Evolutionary conservation across 2,329 filamentous ascomycete species (phyloP).

Genomic region (Apiospora arundinis): DNA sequence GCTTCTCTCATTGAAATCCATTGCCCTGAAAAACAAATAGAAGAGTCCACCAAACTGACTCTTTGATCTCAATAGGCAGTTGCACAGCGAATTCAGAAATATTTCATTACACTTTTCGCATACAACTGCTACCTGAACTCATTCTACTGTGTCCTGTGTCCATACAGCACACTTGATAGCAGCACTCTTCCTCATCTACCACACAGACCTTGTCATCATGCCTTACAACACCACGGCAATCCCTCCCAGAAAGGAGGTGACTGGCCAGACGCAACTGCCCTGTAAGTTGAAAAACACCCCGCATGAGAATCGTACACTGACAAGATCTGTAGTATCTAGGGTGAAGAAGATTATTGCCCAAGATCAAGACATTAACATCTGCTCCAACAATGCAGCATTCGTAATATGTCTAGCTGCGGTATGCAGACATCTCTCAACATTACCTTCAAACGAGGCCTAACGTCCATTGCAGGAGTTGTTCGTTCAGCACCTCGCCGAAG

Average conservation of each 20-base stretch:
- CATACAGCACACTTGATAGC: not conserved
- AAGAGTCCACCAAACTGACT: not conserved
- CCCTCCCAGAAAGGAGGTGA: constrained; percentile 79
- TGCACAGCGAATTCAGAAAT: not conserved
- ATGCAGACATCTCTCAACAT: constrained; percentile 37
- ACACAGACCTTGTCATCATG: constrained; percentile 59
- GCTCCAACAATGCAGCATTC: constrained; percentile 93
- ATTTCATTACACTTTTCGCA: not conserved
- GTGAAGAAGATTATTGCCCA: constrained; percentile 94
- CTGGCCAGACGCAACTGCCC: constrained; percentile 83
- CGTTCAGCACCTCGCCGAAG: constrained; percentile 86
- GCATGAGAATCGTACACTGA: not conserved
- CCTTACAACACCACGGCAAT: constrained; percentile 90
- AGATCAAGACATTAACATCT: constrained; percentile 84
- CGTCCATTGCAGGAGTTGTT: constrained; percentile 78
- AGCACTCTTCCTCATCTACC: not conserved
- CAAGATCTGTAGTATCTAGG: constrained; percentile 72
- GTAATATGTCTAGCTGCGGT: constrained; percentile 90
- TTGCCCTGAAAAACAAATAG: not conserved
- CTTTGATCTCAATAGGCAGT: not conserved
- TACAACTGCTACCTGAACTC: not conserved
- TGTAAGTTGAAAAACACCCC: constrained; percentile 60
- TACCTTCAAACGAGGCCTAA: not conserved
- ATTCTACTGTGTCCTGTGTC: not conserved
- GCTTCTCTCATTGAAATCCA: no score